Conservation (phyloP, 1,284 basidiomycete genomes). For the Paramarasmius palmivorus region DNA sequence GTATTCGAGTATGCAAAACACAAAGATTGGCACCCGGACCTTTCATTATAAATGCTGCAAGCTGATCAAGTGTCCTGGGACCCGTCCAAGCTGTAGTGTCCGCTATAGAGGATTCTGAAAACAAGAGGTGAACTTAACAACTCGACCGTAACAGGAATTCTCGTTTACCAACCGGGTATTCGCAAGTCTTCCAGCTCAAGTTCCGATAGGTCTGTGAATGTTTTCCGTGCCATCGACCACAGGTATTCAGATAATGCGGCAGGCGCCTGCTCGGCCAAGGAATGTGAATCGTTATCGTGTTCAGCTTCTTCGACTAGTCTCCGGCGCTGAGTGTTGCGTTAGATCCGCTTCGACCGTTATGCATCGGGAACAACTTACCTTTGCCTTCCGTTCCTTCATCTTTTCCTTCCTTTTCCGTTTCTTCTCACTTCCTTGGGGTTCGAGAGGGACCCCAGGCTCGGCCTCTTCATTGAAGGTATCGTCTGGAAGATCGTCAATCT, state of each 20-base stretch:
- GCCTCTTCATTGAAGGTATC: constrained; percentile 23
- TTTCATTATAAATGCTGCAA: constrained; percentile 73
- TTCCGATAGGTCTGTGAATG: constrained; percentile 60
- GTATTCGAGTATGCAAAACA: constrained; percentile 3
- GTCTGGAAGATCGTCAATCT: constrained; percentile 29
- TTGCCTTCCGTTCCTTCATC: constrained; percentile 66
- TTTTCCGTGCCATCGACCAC: constrained; percentile 59
- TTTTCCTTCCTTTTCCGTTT: constrained; percentile 73
- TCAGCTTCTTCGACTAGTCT: constrained; percentile 54
- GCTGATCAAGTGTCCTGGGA: constrained; percentile 65
- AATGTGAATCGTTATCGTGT: constrained; percentile 37
- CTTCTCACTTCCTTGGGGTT: constrained; percentile 42
- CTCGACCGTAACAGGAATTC: neutral
- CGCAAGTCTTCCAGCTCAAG: constrained; percentile 73
- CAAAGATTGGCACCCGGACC: constrained; percentile 37
- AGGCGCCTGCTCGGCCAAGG: constrained; percentile 59
- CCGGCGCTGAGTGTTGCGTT: constrained; percentile 48
- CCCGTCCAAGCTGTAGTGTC: constrained; percentile 75
- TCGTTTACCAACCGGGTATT: constrained; percentile 58
- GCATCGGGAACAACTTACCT: constrained; percentile 40
- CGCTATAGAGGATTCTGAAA: constrained; percentile 65
- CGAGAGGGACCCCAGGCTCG: constrained; percentile 13
- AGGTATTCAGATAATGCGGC: constrained; percentile 60
- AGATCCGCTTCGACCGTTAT: neutral
- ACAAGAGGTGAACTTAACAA: constrained; percentile 44